Percentiles rank a stretch among this genome's conserved stretches.
phyloP scores from a whole-genome alignment of 106 monocot species.

The Allium fistulosum region DNA sequence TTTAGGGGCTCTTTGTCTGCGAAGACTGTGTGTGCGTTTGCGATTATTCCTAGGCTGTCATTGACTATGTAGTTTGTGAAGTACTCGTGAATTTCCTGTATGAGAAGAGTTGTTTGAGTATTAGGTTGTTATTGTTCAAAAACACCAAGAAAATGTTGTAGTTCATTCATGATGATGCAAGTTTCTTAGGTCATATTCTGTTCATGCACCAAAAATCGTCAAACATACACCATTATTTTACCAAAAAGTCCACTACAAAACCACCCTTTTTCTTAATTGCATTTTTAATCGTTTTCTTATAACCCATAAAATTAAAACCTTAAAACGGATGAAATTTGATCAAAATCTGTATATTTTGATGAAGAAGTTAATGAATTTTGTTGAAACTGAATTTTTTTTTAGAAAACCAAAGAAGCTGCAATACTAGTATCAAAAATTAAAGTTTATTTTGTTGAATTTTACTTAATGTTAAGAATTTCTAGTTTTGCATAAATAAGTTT shows the following conservation, averaged over 20 bases:
- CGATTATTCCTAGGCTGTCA: conserved; percentile 82
- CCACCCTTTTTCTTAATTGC: background rate
- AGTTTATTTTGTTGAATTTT: too few relatives aligned
- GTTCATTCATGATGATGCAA: background rate
- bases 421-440: too few relatives aligned
- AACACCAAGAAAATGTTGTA: too few relatives aligned
- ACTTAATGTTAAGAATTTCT: too few relatives aligned
- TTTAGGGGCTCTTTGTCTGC: conserved; percentile 49
- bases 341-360: too few relatives aligned
- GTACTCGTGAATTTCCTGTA: conserved; percentile 76
- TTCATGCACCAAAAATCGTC: background rate
- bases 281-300: background rate
- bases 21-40: conserved; percentile 90
- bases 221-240: background rate
- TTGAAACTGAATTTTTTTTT: too few relatives aligned
- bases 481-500: too few relatives aligned
- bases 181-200: background rate
- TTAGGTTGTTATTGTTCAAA: too few relatives aligned
- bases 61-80: conserved; percentile 80
- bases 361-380: too few relatives aligned
- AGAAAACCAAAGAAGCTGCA: too few relatives aligned
- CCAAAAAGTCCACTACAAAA: background rate
- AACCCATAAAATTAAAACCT: too few relatives aligned
- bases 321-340: too few relatives aligned
- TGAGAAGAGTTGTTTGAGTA: background rate